Base-by-base conservation (phyloP, 192 early-diverging fungal species). In the Umbelopsis isabellina region DNA sequence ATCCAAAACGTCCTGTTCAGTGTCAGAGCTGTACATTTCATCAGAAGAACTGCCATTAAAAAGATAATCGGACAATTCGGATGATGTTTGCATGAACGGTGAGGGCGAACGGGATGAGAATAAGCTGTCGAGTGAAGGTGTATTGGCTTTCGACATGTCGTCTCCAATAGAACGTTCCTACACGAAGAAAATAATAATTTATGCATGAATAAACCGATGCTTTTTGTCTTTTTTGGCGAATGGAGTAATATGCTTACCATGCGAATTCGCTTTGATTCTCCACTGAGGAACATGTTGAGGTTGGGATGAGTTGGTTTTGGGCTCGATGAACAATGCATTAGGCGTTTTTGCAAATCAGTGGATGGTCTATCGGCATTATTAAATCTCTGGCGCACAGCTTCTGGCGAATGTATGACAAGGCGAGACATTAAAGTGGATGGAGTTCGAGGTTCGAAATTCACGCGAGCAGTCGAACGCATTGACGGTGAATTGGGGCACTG, bases 291-390 rank as follows among this genome's bases (percentile, higher is more conserved):
- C 55, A 61, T 61, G 30, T 61, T 61, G 30, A 61, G 55, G n/a
- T 61, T 61, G 16, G 55, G 55, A 15, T 61, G 55, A 35, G 55
- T 18, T 10, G 55, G 55, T 33, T 61, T 61, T 18, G 55, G 55
- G 30, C 55, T 61, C 7, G 55, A 61, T 0, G 55, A 61, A n/a
- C 55, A 61, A 18, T 61, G 55, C 30, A 61, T 27, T 15, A 61
- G 30, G 30, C 55, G 55, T 35, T 35, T 61, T 18, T 61, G 55
- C 33, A 61, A 61, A 61, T 61, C 55, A 30, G 55, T 61, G 55
- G 55, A 61, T 61, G 55, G 55, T 61, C 55, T 61, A 15, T 61
- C 55, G 15, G 55, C 55, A 61, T 61, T 61, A 61, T 61, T 61
- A 30, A 61, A 61, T 61, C 55, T 61, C 13, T 61, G 55, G 25